Conservation (phyloP, 306 rosid species). For the Malus domestica region ASM211411v1 NC_041795.1:7022001-7022500, state of each 20-base stretch:
- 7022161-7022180: conserved; percentile 63
- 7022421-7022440: conserved; percentile 80
- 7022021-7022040: conserved; percentile 72
- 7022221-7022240: conserved; percentile 34
- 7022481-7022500: conserved; percentile 47
- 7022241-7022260: conserved; percentile 66
- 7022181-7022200: conserved; percentile 82
- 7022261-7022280: conserved; percentile 71
- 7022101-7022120: neutral
- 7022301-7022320: neutral
- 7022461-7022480: conserved; percentile 33
- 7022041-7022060: conserved; percentile 77
- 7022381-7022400: conserved; percentile 65
- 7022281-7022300: neutral
- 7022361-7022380: conserved; percentile 94
- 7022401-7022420: conserved; percentile 67
- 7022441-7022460: conserved; percentile 64
- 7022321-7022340: neutral
- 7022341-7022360: conserved; percentile 4
- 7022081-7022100: neutral
- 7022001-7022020: conserved; percentile 96
- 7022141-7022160: neutral
- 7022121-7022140: neutral
- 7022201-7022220: conserved; percentile 78
- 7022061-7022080: conserved; percentile 62